Evolutionary conservation across 2,329 filamentous ascomycete species (phyloP).

Genomic region (Ustulina deusta): DNA sequence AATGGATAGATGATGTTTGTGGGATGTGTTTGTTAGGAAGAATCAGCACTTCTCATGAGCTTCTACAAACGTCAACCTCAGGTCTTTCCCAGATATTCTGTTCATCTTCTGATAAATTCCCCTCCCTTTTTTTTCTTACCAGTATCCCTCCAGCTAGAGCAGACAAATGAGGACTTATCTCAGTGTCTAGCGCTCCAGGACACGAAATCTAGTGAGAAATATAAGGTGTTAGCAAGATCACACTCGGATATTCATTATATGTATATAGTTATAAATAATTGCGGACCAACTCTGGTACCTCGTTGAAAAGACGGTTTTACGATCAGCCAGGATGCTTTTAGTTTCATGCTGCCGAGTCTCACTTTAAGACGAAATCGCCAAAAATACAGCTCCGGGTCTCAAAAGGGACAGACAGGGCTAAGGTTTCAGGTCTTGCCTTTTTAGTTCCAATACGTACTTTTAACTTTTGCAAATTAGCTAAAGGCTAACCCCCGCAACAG

Average conservation of each 20-base stretch:
- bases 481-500: background rate
- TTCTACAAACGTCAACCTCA: background rate
- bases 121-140: background rate
- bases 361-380: background rate
- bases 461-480: background rate
- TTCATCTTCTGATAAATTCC: too few species aligned
- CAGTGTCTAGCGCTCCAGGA: background rate
- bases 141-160: background rate
- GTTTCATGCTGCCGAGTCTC: background rate
- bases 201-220: background rate
- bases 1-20: background rate
- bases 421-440: background rate
- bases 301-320: background rate
- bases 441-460: background rate
- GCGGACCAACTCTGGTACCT: background rate
- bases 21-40: background rate
- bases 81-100: too few species aligned
- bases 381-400: background rate
- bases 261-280: background rate
- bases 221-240: background rate
- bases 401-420: background rate
- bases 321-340: background rate
- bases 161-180: background rate
- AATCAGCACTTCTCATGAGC: background rate
- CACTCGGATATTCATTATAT: background rate